A percentile compares a stretch with the other conserved stretches of the same genome.
Evolutionary conservation across 805 yeast species (phyloP).

Genomic region (Candida namnaoensis): DNA sequence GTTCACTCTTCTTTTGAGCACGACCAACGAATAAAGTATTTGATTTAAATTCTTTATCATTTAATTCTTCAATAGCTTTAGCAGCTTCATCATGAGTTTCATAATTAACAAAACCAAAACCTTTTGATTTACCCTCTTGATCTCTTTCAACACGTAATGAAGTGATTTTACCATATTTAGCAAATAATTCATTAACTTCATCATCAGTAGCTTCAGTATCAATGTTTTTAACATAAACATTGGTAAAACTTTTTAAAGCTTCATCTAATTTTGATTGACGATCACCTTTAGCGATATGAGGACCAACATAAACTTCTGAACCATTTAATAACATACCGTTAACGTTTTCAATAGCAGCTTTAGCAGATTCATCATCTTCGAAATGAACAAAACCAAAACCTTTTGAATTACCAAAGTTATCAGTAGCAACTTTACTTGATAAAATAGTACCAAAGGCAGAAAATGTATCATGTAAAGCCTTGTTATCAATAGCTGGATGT

Average conservation of each 20-base stretch:
- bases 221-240: conserved; percentile 90
- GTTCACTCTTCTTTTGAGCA: conserved; percentile 98
- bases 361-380: conserved; percentile 87
- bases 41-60: conserved; percentile 79
- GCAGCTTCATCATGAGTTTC: conserved; percentile 83
- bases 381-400: conserved; percentile 98
- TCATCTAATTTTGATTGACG: conserved; percentile 90
- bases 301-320: conserved; percentile 92
- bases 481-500: conserved; percentile 97
- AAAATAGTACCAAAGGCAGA: conserved; percentile 92
- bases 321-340: conserved; percentile 98
- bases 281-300: conserved; percentile 86
- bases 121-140: conserved; percentile 82
- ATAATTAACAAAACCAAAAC: conserved; percentile 93
- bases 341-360: conserved; percentile 91
- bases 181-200: conserved; percentile 65
- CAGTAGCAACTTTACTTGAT: conserved; percentile 96
- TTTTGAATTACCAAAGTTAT: conserved; percentile 82
- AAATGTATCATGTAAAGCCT: conserved; percentile 96
- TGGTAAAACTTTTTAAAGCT: conserved; percentile 88
- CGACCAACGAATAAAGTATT: conserved; percentile 91
- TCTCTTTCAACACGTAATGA: conserved; percentile 77
- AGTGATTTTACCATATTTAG: conserved; percentile 69
- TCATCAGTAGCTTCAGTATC: conserved; percentile 60
- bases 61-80: conserved; percentile 85